Base-by-base conservation (phyloP, 805 yeast genomes). In the Candida hispaniensis region DNA sequence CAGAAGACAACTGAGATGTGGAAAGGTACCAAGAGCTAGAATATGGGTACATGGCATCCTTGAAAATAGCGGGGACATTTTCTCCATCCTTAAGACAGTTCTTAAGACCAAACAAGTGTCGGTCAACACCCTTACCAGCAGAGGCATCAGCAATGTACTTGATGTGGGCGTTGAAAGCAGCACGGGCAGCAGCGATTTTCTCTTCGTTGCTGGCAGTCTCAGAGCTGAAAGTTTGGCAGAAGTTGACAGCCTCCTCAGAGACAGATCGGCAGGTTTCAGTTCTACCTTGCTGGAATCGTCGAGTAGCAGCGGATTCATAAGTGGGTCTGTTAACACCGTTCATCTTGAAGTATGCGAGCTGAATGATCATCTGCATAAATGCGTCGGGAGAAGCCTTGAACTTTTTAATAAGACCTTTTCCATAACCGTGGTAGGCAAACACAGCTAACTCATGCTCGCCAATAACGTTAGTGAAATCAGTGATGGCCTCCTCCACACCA, bases 251-350 rank as follows among this genome's bases (percentile, higher is more conserved):
- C 52, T 79, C 93, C 34, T 55, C 54, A 6, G 94, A 75, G 7
- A 82, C 94, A 4, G 83, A 63, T 51, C 98, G 71, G 43, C 91
- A 83, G 14, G 95, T 79, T 60, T 88, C 98, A 6, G 97, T 88
- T 56, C 98, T 73, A 39, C 98, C 98, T 50, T 71, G 75, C 52
- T 73, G 78, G 58, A 67, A 88, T 55, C 73, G 77, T 58, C 97
- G 74, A 2, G 96, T 88, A 13, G 97, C 82, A 3, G 96, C 95
- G 34, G 94, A 77, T 60, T 88, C 98, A 60, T 88, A 88, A 8
- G 96, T 88, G 44, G 96, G 95, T 52, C 88, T 70, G 36, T 73
- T 65, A 36, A 68, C 71, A 14, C 94, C 93, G 24, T 81, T 68
- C 59, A 75, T 65, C 60, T 83, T 85, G 65, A 64, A 88, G 59